Evolutionary conservation across 768 basidiomycete species (phyloP).

Genomic region (Galerina sulciceps): DNA sequence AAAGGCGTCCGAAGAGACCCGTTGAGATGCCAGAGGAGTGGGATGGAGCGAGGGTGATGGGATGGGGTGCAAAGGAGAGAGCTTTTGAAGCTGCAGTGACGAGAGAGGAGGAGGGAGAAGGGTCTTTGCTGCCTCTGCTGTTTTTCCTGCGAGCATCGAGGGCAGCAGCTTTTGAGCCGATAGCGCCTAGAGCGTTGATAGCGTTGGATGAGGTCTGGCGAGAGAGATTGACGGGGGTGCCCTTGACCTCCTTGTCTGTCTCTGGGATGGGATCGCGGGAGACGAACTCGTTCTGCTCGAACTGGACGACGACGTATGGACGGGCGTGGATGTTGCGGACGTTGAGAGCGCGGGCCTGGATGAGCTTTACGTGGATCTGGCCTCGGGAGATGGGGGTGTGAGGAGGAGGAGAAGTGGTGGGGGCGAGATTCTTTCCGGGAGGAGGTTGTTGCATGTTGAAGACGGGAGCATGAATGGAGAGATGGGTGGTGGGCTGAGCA

Average conservation of each 20-base stretch:
- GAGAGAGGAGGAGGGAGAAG: slow-evolving; percentile 43
- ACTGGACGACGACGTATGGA: slow-evolving; percentile 96
- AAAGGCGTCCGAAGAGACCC: slow-evolving; percentile 66
- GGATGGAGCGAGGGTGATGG: slow-evolving; percentile 31
- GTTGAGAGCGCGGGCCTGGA: slow-evolving; percentile 85
- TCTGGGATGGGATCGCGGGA: slow-evolving; percentile 87
- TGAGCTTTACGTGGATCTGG: slow-evolving; percentile 95
- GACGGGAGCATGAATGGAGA: slow-evolving; percentile 85
- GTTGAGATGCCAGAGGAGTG: slow-evolving; percentile 31
- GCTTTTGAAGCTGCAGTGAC: slow-evolving; percentile 30
- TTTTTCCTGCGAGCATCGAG: slow-evolving; percentile 30
- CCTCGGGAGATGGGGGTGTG: slow-evolving; percentile 49
- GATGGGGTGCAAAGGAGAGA: slow-evolving; percentile 33
- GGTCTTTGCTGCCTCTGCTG: slow-evolving; percentile 45
- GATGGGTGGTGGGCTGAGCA: slow-evolving; percentile 58
- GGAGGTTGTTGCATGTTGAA: slow-evolving; percentile 80
- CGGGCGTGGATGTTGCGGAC: slow-evolving; percentile 66
- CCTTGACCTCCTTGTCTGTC: slow-evolving; percentile 87
- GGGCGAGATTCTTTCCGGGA: slow-evolving; percentile 40
- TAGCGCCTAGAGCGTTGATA: slow-evolving; percentile 67
- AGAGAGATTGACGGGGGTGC: slow-evolving; percentile 64
- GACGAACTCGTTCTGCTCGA: slow-evolving; percentile 99
- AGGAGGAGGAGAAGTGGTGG: slow-evolving; percentile 36
- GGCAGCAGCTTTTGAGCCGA: slow-evolving; percentile 50
- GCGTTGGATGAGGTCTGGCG: slow-evolving; percentile 61